A percentile compares a stretch with the other conserved stretches of the same genome.
Conservation (phyloP, 2,329 filamentous ascomycete genomes). For the Scortechinia acanthostroma region DNA sequence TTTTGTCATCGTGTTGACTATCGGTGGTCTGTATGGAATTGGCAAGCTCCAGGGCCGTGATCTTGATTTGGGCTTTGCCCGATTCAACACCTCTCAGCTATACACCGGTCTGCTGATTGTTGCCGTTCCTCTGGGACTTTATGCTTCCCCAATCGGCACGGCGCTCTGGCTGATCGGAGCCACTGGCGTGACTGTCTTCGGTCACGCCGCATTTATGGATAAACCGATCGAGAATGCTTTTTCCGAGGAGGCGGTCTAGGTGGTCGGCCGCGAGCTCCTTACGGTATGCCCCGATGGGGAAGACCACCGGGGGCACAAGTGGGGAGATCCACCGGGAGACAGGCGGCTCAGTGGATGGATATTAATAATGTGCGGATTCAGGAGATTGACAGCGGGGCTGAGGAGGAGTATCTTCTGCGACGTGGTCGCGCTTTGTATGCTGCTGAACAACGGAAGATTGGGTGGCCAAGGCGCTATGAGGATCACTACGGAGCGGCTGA, state of each 20-base stretch:
- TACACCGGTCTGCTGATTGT: constrained; percentile 83
- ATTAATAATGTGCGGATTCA: constrained; percentile 25
- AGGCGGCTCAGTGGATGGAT: constrained; percentile 15
- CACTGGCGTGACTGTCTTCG: constrained; percentile 84
- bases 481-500: constrained; percentile 50
- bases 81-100: constrained; percentile 83
- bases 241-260: constrained; percentile 99
- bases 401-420: constrained; percentile 32
- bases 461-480: constrained; percentile 48
- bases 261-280: constrained; percentile 99
- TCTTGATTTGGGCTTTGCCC: constrained; percentile 75
- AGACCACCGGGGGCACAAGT: constrained; percentile 91
- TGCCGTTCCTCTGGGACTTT: constrained; percentile 76
- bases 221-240: constrained; percentile 99
- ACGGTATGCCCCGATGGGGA: constrained; percentile 90
- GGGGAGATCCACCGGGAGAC: constrained; percentile 43
- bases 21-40: constrained; percentile 83
- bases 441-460: constrained; percentile 17
- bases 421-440: constrained; percentile 11
- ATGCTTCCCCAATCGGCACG: constrained; percentile 76
- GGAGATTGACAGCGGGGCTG: constrained; percentile 20
- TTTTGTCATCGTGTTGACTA: constrained; percentile 85
- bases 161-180: constrained; percentile 94
- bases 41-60: constrained; percentile 84
- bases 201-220: constrained; percentile 91